These are phyloP conservation scores for Fusarium coffeatum DNA, from an alignment of 2,329 filamentous ascomycete genomes.

Conservation along the genomic window DNA sequence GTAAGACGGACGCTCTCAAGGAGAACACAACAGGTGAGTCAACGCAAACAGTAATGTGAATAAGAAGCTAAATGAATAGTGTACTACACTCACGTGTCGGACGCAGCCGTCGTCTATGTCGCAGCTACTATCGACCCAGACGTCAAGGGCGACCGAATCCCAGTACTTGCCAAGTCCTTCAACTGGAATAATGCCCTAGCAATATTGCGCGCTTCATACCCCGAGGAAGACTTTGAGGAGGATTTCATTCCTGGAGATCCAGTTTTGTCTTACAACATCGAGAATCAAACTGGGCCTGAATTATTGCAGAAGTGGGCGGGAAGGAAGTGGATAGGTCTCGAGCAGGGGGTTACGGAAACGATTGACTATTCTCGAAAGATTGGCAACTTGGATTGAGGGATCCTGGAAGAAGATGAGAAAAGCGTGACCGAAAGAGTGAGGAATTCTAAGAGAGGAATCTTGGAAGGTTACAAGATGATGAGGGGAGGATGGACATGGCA, in stretches of 20 bases:
- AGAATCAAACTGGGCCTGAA: slow-evolving; percentile 23
- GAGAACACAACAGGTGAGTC: slow-evolving; percentile 27
- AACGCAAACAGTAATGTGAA: rapidly evolving
- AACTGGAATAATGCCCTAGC: slow-evolving; percentile 38
- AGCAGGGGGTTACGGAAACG: slow-evolving; percentile 18
- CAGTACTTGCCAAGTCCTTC: slow-evolving; percentile 9
- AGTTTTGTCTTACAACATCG: slow-evolving; percentile 22
- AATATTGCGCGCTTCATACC: slow-evolving; percentile 25
- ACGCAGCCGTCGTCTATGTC: slow-evolving; percentile 32
- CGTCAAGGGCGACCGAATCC: slow-evolving; percentile 24
- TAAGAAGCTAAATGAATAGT: slow-evolving; percentile 17
- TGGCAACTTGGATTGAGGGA: slow-evolving; percentile 3
- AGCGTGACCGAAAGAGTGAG: too few relatives aligned
- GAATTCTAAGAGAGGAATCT: too few relatives aligned
- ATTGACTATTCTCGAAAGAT: slow-evolving; percentile 19
- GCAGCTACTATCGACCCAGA: slow-evolving; percentile 33
- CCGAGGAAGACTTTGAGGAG: slow-evolving; percentile 12
- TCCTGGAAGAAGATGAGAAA: too few relatives aligned
- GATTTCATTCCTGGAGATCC: slow-evolving; percentile 31
- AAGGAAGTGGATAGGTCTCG: slow-evolving; percentile 26
- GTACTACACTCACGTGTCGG: slow-evolving; percentile 39
- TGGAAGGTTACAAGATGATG: too few relatives aligned
- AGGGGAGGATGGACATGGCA: too few relatives aligned
- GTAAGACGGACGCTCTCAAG: slow-evolving; percentile 9
- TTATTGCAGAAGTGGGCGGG: slow-evolving; percentile 39